phyloP scores from a whole-genome alignment of 208 protist species.

The Leishmania mexicana region DNA sequence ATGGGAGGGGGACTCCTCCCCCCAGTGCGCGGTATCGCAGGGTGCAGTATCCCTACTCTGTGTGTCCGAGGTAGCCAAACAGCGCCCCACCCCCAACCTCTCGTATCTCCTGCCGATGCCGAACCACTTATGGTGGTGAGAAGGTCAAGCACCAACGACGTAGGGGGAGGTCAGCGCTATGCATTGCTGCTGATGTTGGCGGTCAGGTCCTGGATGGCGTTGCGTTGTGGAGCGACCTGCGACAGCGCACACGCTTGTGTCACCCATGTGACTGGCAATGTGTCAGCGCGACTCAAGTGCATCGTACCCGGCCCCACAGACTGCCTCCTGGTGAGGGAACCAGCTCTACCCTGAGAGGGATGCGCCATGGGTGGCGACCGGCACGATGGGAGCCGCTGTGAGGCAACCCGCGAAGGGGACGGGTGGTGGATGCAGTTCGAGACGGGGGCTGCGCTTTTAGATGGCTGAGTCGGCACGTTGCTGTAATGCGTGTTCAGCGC shows the following conservation, averaged over 20 bases:
- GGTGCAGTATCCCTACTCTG: neutral
- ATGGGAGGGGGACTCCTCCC: neutral
- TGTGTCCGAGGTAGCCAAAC: neutral
- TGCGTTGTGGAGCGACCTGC: neutral
- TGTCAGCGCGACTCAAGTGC: neutral
- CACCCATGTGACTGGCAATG: neutral
- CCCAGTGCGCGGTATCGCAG: neutral
- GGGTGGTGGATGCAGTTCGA: neutral
- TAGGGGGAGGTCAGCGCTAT: neutral
- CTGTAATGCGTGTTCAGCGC: neutral
- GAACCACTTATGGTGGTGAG: neutral
- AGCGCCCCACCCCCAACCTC: neutral
- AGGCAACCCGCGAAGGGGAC: neutral
- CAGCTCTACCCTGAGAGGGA: neutral
- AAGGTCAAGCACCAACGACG: neutral
- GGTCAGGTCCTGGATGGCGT: neutral
- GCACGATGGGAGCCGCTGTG: neutral
- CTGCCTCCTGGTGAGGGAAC: neutral
- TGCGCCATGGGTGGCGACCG: no score
- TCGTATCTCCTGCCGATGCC: neutral
- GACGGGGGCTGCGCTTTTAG: neutral
- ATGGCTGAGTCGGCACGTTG: neutral
- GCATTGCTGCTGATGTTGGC: neutral
- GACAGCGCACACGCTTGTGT: neutral
- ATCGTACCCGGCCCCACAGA: neutral